Evolutionary conservation across 1,284 basidiomycete genomes (phyloP).

Genomic region (Neolentinus lepideus): DNA sequence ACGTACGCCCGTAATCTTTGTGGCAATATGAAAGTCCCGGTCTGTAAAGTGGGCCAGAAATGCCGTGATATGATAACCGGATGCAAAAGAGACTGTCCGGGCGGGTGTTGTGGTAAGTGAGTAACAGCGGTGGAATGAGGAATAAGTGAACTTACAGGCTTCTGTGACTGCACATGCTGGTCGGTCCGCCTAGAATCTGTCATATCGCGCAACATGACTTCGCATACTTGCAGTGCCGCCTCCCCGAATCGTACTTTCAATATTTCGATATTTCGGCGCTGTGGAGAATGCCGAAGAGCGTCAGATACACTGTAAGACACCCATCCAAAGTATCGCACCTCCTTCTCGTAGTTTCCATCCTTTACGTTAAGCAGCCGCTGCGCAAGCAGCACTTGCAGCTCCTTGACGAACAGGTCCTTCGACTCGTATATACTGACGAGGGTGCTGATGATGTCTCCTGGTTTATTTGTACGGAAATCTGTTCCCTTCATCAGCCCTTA

Average conservation of each 20-base stretch:
- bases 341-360: constrained; percentile 77
- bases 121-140: background rate
- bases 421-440: constrained; percentile 95
- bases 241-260: constrained; percentile 93
- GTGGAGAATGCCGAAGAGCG: background rate
- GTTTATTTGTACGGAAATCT: constrained; percentile 87
- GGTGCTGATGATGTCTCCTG: constrained; percentile 88
- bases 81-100: constrained; percentile 60
- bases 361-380: constrained; percentile 73
- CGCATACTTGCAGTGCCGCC: constrained; percentile 83
- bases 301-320: constrained; percentile 1
- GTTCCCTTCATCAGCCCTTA: background rate
- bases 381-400: constrained; percentile 84
- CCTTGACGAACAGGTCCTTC: constrained; percentile 90
- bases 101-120: constrained; percentile 4
- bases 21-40: constrained; percentile 70
- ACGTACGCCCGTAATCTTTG: constrained; percentile 74
- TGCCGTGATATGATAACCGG: constrained; percentile 87
- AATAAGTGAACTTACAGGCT: constrained; percentile 36
- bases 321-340: constrained; percentile 47
- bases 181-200: constrained; percentile 88
- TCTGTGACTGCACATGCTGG: constrained; percentile 73
- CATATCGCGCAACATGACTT: constrained; percentile 96
- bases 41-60: constrained; percentile 86
- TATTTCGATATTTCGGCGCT: constrained; percentile 89